Percentiles rank a stretch among this genome's conserved stretches.
Evolutionary conservation across 2,329 filamentous ascomycete genomes (phyloP).

Genomic region (Cladosporium sp.): DNA sequence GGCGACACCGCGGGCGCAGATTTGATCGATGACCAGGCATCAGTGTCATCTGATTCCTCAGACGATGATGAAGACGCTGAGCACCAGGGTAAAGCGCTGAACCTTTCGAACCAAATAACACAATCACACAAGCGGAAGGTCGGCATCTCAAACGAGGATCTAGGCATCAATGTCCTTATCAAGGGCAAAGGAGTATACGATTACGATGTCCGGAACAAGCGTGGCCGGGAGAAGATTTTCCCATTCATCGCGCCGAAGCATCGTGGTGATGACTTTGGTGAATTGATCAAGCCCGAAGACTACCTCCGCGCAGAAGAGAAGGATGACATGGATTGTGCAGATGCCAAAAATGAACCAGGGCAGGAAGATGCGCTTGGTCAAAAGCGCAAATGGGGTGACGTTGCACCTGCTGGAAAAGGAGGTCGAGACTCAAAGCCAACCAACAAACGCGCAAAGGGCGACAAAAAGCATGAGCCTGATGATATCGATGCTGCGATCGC

Average conservation of each 20-base stretch:
- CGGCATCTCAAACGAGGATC: conserved; percentile 81
- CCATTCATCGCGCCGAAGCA: conserved; percentile 79
- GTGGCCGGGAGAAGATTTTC: conserved; percentile 89
- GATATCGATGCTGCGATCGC: conserved; percentile 41
- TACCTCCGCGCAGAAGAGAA: conserved; percentile 91
- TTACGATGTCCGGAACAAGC: conserved; percentile 88
- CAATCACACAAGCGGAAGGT: conserved; percentile 80
- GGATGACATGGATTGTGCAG: conserved; percentile 70
- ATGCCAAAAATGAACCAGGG: conserved; percentile 57
- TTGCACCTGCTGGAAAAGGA: conserved; percentile 41
- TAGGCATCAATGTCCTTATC: conserved; percentile 87
- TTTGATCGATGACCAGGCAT: conserved; percentile 65
- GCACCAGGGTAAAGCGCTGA: conserved; percentile 88
- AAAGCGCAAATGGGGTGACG: conserved; percentile 91
- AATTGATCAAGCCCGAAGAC: conserved; percentile 90
- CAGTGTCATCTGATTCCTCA: conserved; percentile 81
- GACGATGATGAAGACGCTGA: conserved; percentile 89
- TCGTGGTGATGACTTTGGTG: conserved; percentile 87
- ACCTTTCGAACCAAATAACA: conserved; percentile 80
- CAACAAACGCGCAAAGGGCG: conserved; percentile 65
- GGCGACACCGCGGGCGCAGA: conserved; percentile 67
- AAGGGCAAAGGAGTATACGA: conserved; percentile 85
- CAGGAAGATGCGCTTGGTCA: conserved; percentile 66
- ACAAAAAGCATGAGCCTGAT: conserved; percentile 38
- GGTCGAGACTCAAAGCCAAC: conserved; percentile 25